Base-by-base conservation (phyloP, 106 monocot genomes). In the Chionographis japonica region DNA sequence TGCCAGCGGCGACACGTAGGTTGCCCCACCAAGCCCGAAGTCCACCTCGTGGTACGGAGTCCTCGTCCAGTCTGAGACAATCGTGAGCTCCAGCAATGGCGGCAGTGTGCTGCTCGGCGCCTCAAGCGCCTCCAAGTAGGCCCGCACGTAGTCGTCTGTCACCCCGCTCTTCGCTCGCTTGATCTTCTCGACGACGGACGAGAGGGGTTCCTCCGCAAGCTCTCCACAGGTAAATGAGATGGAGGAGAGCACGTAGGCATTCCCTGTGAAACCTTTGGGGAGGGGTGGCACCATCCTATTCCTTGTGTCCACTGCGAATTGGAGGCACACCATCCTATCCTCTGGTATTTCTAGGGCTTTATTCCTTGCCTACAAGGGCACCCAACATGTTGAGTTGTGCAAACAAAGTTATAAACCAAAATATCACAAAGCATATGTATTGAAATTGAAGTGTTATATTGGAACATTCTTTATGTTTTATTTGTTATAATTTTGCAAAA, bases 241-340 rank as follows among this genome's bases (percentile, higher is more conserved):
- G 37, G 83, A 83, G 67, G 75, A 75, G 42, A 83, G 78, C 10
- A 83, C 83, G 27, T 57, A 78, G 13, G 83, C 83, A 9, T 83
- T 83, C 16, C 83, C 83, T 2, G 79, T 56, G 75, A 83, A 83
- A n/a, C 61, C 54, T 61, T 56, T 56, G 11, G 83, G 72, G 9
- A 83, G 62, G 2, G 74, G 74, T 4, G 83, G 83, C 6, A 43
- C 14, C 71, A 79, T 74, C 18, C 63, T 74, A 40, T 42, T 40
- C 62, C 83, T 78, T 6, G 60, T 59, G 67, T 83, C 72, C 2
- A 79, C 73, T 4, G 79, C 17, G 57, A 83, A 79, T 16, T 83
- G 83, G 60, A 83, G 78, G 54, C 83, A 83, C 13, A 79, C 71
- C 50, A 57, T 71, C 37, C 67, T 60, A 7, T 79, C 54, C 51